Conservation (phyloP, 2,329 filamentous ascomycete genomes). For the Pyrenochaeta sp. region DNA sequence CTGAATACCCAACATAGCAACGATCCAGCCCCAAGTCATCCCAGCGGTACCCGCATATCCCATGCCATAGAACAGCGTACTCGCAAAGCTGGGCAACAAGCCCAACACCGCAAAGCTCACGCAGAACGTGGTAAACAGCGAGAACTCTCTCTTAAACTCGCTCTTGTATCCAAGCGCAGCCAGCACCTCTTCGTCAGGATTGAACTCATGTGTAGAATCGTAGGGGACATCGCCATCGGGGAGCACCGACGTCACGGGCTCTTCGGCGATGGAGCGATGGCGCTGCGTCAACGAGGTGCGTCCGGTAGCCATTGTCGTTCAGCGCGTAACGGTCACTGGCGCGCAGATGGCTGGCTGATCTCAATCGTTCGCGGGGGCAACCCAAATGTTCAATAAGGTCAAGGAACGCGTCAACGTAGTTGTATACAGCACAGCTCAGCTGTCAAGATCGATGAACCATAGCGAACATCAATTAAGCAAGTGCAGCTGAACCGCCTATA, state of each 20-base stretch:
- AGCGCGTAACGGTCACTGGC: not conserved
- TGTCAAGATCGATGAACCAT: not conserved
- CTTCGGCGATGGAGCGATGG: conserved; percentile 52
- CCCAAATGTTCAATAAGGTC: not conserved
- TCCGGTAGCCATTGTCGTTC: conserved; percentile 12
- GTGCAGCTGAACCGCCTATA: conserved; percentile 1
- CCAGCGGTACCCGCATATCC: conserved; percentile 57
- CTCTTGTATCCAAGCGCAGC: conserved; percentile 70
- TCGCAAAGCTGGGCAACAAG: conserved; percentile 74
- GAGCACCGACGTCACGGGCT: conserved; percentile 63
- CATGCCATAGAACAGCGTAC: conserved; percentile 75
- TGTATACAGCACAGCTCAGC: not conserved
- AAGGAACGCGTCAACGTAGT: not conserved
- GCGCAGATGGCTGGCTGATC: not conserved
- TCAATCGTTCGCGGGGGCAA: not conserved
- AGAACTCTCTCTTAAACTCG: conserved; percentile 75
- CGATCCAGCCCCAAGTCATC: conserved; percentile 78
- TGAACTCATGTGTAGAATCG: conserved; percentile 55
- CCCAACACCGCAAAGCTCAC: conserved; percentile 78
- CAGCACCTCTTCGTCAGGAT: conserved; percentile 67
- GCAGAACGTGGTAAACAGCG: conserved; percentile 76
- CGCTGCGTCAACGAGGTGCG: conserved; percentile 12
- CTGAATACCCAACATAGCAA: conserved; percentile 76
- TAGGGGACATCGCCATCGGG: conserved; percentile 59
- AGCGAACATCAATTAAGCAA: not conserved